phyloP scores from a whole-genome alignment of 1,139 yeast genomes.

The Debaryomycetaceae sp. region DNA sequence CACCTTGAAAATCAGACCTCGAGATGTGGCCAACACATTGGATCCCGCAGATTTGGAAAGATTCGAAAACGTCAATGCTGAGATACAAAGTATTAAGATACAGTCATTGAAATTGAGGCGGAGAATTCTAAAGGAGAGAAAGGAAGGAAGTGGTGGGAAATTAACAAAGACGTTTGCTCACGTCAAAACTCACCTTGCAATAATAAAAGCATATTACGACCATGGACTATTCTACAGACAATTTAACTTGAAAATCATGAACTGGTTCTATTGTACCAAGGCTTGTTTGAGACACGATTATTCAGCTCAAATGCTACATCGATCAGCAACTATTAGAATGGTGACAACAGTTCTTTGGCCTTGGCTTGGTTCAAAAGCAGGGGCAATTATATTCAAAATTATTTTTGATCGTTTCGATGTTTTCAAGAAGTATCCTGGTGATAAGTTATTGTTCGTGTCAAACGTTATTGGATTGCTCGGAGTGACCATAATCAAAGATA shows the following conservation, averaged over 20 bases:
- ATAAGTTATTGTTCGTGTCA: conserved; percentile 25
- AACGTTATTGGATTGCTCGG: conserved; percentile 32
- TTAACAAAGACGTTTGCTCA: not conserved
- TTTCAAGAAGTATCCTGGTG: conserved; percentile 14
- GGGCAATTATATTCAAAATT: conserved; percentile 17
- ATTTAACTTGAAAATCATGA: conserved; percentile 9
- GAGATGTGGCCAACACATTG: conserved; percentile 36
- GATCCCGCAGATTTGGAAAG: conserved; percentile 19
- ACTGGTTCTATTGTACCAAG: conserved; percentile 20
- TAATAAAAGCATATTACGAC: conserved; percentile 3
- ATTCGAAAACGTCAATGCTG: conserved; percentile 22
- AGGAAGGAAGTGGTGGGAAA: not conserved
- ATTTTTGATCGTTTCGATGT: conserved; percentile 7
- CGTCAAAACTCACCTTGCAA: not conserved
- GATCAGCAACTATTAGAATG: conserved; percentile 24
- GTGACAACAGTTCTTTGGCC: conserved; percentile 43
- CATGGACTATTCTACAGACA: conserved; percentile 10
- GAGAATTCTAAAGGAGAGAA: conserved; percentile 7
- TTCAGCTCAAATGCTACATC: conserved; percentile 21
- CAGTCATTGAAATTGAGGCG: conserved; percentile 7
- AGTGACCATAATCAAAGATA: conserved; percentile 35
- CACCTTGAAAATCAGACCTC: conserved; percentile 27
- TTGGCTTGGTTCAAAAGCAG: conserved; percentile 32
- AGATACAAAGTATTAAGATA: conserved; percentile 3
- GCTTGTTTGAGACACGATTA: conserved; percentile 38